Evolutionary conservation across 805 yeast species (phyloP).

Genomic region (Suhomyces faveliae): DNA sequence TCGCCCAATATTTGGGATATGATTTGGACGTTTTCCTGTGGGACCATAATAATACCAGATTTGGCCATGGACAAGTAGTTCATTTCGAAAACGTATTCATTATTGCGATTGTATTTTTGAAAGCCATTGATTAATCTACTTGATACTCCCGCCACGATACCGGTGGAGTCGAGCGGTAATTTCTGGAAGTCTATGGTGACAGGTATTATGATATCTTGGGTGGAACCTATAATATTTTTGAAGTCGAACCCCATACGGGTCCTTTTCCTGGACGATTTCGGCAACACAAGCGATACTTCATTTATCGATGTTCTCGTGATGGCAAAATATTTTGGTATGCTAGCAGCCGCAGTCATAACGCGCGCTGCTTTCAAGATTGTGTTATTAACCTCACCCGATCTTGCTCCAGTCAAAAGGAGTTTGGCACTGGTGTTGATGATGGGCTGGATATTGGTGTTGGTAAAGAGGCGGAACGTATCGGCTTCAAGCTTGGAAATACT

Average conservation of each 20-base stretch:
- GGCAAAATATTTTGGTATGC: constrained; percentile 48
- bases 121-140: constrained; percentile 41
- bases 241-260: constrained; percentile 39
- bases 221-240: constrained; percentile 51
- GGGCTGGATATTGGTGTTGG: constrained; percentile 42
- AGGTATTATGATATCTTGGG: constrained; percentile 57
- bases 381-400: constrained; percentile 45
- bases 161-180: constrained; percentile 59
- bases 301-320: constrained; percentile 50
- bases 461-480: constrained; percentile 36
- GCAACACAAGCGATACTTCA: constrained; percentile 50
- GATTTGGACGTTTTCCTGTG: constrained; percentile 44
- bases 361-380: constrained; percentile 46
- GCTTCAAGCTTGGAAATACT: constrained; percentile 22
- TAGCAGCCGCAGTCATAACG: constrained; percentile 23
- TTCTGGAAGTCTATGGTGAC: constrained; percentile 51
- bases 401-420: constrained; percentile 57
- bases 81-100: constrained; percentile 42
- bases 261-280: constrained; percentile 38
- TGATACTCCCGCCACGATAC: constrained; percentile 67
- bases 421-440: constrained; percentile 37
- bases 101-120: constrained; percentile 12
- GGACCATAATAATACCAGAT: constrained; percentile 59
- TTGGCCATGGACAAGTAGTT: constrained; percentile 60
- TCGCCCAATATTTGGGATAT: constrained; percentile 23